These are phyloP conservation scores for Styphnolobium japonicum DNA, from an alignment of 306 rosid species.

Conservation along the genomic window DNA sequence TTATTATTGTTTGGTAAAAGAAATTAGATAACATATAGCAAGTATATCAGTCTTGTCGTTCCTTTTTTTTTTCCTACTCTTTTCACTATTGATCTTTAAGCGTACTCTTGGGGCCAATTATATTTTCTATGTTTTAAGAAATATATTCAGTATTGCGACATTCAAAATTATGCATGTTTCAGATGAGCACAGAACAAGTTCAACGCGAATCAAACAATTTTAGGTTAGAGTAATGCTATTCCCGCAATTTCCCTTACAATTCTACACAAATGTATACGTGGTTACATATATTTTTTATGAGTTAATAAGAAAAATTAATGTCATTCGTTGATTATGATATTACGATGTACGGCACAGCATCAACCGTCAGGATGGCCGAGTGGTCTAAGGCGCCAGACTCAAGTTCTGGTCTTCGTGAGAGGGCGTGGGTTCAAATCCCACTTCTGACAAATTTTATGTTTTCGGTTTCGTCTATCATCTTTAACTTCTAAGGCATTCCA, in stretches of 20 bases:
- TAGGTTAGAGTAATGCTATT: background rate
- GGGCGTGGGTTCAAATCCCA: conserved; percentile 50
- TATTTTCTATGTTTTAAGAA: too few relatives aligned
- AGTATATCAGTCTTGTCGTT: too few relatives aligned
- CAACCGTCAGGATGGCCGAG: conserved; percentile 43
- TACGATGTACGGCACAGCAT: too few relatives aligned
- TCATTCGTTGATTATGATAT: too few relatives aligned
- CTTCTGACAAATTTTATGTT: conserved; percentile 26
- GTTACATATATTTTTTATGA: too few relatives aligned
- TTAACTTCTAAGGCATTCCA: too few relatives aligned
- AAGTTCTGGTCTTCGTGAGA: conserved; percentile 40
- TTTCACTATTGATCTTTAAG: background rate
- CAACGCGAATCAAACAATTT: background rate
- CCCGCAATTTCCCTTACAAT: background rate
- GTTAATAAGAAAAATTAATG: too few relatives aligned
- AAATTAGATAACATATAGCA: too few relatives aligned
- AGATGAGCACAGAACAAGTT: background rate
- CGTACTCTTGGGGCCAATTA: background rate
- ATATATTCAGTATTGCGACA: background rate
- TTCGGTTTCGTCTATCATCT: too few relatives aligned
- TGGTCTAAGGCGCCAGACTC: conserved; percentile 53
- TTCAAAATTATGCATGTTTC: background rate
- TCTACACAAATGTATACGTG: background rate
- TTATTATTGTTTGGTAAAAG: too few relatives aligned
- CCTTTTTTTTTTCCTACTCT: background rate